These are phyloP conservation scores for Gynandropsis gynandra DNA, from an alignment of 345 rosid genomes.

Conservation along the genomic window DNA sequence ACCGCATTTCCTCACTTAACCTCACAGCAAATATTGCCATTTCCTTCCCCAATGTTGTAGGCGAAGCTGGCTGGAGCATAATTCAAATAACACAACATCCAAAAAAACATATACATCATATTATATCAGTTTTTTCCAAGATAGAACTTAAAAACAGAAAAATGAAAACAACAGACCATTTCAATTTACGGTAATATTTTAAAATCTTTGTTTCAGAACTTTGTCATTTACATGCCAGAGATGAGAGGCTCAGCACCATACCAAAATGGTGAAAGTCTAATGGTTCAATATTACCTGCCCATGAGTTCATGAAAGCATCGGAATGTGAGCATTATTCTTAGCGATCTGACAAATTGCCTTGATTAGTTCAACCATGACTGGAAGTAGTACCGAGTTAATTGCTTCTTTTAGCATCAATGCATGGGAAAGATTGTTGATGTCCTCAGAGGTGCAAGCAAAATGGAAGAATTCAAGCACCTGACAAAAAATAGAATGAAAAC, in stretches of 20 bases:
- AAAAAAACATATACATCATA: slow-evolving; percentile 3
- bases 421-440: slow-evolving; percentile 90
- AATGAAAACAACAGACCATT: neutral
- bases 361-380: slow-evolving; percentile 66
- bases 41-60: slow-evolving; percentile 93
- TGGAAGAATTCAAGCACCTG: slow-evolving; percentile 96
- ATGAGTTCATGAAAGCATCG: slow-evolving; percentile 98
- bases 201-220: no score
- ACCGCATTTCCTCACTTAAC: slow-evolving; percentile 67
- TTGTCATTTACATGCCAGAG: neutral
- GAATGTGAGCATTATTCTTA: slow-evolving; percentile 49
- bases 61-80: slow-evolving; percentile 81
- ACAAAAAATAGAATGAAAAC: no score
- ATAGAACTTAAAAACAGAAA: no score
- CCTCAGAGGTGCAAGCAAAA: slow-evolving; percentile 96
- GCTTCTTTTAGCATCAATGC: slow-evolving; percentile 85
- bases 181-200: no score
- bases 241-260: no score
- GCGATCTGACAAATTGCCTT: slow-evolving; percentile 51
- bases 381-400: slow-evolving; percentile 49
- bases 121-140: no score
- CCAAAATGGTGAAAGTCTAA: neutral
- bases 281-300: slow-evolving; percentile 61
- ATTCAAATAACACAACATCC: slow-evolving; percentile 2
- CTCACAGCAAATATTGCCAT: slow-evolving; percentile 86